Evolutionary conservation across 2,329 filamentous ascomycete genomes (phyloP), one percentile per base, ranked within the genome.

Genomic region (Monosporascus cannonballus): DNA sequence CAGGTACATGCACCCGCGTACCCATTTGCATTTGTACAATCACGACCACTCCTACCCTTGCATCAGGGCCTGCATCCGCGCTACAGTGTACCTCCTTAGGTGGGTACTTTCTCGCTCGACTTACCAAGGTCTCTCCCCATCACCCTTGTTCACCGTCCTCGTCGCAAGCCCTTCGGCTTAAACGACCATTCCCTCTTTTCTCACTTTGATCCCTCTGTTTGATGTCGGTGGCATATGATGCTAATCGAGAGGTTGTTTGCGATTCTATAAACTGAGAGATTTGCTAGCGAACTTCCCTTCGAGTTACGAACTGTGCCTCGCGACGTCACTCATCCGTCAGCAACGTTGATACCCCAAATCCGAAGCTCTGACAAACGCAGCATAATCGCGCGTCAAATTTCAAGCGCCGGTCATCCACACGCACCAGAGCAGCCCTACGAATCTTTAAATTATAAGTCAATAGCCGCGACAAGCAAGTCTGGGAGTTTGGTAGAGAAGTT

Each of bases 321-420:
- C 42, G 25, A 30, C 42, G 42, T 46, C 42, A 47, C 25, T 51
- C 46, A 39, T 25, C 25, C 45, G 22, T 27, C 42, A 27, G n/a
- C 14, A 46, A 27, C 8, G n/a, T 27, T 27, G 39, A 38, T 38
- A 34, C 46, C 47, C 53, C 52, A 49, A 47, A 51, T 51, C 52
- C 39, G 39, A 41, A 30, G 56, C 63, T 66, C 62, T 62, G 61
- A 65, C 70, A 71, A 68, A 64, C 70, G 70, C 69, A 71, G 65
- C 65, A 65, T 73, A 74, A 75, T 74, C 71, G 72, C 72, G 72
- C 72, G 72, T 73, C 66, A 73, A 73, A 59, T 61, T 56, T 61
- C 68, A 73, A 73, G 71, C 71, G 71, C 72, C 68, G 59, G 59
- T 52, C 53, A 41, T 27, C 37, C 51, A 44, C 45, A 56, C 51